Base-by-base conservation (phyloP, 1,284 basidiomycete species). In the Trichosporon ovoides region DNA sequence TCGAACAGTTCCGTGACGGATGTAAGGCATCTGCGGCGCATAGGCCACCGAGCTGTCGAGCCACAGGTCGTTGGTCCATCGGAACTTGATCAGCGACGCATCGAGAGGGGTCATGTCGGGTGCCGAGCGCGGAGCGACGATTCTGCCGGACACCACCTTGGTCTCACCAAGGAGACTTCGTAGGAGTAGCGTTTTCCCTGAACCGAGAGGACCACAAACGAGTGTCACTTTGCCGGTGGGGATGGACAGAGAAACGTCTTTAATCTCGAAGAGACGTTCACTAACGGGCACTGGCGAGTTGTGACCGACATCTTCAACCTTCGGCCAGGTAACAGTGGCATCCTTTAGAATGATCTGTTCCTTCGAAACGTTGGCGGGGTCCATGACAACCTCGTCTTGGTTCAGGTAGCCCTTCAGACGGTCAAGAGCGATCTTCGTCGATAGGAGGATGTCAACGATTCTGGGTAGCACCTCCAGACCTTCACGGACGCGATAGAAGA, bases 121-220 rank as follows among this genome's bases (percentile, higher is more conserved):
- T 9, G 49, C 19, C 1, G 69, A 70, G 6, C 66, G 64, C 2
- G 72, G 71, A 0, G 71, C 65, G 1, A 62, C 34, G 13, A 74
- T 58, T 7, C 53, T 20, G 0, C 72, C 74, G 2, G 38, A 22
- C 12, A 66, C 53, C 3, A 75, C 38, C 14, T 54, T 51, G 0
- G 72, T 71, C 56, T 78, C 75, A 1, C 75, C 75, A 2, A 77
- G 64, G 7, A 78, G 63, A 0, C 69, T 68, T 20, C 72, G 67
- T 5, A 77, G 68, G 72, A 74, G 49, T 13, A 78, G 61, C 0
- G 69, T 74, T 58, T 79, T 79, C 16, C 77, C 77, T 0, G 73
- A 64, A 2, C 76, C 77, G 3, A 77, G 66, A 0, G 73, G 68
- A 1, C 77, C 77, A 40, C 69, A 74, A 16, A 78, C 59, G 0